Base-by-base conservation (phyloP, 805 yeast species). In the Ascoidea rubescens region DNA sequence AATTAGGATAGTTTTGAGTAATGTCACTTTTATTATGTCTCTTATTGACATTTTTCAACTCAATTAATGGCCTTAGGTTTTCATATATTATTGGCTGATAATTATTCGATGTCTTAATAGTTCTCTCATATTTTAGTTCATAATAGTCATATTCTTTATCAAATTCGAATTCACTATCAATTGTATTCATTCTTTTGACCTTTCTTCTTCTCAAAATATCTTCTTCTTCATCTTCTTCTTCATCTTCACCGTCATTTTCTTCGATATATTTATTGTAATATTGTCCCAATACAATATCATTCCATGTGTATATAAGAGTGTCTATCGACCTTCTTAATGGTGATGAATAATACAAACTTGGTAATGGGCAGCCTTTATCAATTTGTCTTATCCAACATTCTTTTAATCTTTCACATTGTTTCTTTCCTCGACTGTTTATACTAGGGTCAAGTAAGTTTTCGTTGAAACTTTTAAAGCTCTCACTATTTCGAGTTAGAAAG, bases 361-460 rank as follows among this genome's bases (percentile, higher is more conserved):
- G 42, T 33, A 33, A 33, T 33, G 42, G 42, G 42, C 42, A 33
- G 10, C 42, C 42, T 33, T 33, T 33, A 33, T 33, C 42, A 73
- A 70, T 60, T 51, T 52, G 59, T 59, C 71, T 67, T 64, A 67
- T 68, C 77, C 77, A 74, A 73, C 78, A 70, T 70, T 70, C 72
- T 71, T 70, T 73, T 69, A 65, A 50, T 59, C 57, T 59, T 67
- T 65, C 69, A 66, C 51, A 50, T n/a, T 33, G 14, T 14, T 16
- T n/a, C 30, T 32, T 10, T 21, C 30, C 51, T 33, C 5, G 14
- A 16, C n/a, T 33, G 10, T 33, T 33, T 10, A 33, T 7, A 7
- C 10, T 33, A 7, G 42, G 42, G 10, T 33, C 42, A 33, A 33
- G 10, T 33, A 33, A 33, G 42, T 33, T 33, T 33, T 33, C 10